These are phyloP conservation scores for Cryptomeria japonica DNA, from an alignment of 75 land plant genomes.

Conservation along the genomic window DNA sequence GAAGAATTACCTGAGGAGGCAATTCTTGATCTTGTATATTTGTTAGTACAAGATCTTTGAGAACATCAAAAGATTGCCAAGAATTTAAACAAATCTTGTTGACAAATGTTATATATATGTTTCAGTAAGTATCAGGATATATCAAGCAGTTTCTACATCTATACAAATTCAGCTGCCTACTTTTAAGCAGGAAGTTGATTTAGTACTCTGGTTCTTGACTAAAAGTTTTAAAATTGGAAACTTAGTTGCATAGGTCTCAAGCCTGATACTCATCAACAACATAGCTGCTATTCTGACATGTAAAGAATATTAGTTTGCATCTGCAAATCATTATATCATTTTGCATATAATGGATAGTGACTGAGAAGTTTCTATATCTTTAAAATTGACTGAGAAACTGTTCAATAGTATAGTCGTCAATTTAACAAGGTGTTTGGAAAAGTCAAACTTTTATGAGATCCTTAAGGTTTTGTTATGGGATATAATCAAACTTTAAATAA, in stretches of 20 bases:
- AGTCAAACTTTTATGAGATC: background rate
- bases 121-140: background rate
- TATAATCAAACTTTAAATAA: background rate
- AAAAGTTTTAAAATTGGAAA: too few relatives aligned
- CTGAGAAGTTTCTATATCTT: background rate
- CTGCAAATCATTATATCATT: background rate
- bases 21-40: too few relatives aligned
- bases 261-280: too few relatives aligned
- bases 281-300: too few relatives aligned
- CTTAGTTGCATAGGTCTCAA: background rate
- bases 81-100: background rate
- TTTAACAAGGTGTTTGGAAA: background rate
- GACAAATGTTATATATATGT: background rate
- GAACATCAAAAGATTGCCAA: background rate
- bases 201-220: background rate
- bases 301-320: background rate
- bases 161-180: background rate
- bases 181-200: background rate
- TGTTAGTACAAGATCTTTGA: background rate
- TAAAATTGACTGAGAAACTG: background rate
- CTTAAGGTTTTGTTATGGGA: background rate
- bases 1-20: too few relatives aligned
- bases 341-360: background rate
- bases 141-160: too few relatives aligned
- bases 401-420: background rate